Conservation (phyloP, 345 rosid genomes). For the Noccaea bulbosa region DNA sequence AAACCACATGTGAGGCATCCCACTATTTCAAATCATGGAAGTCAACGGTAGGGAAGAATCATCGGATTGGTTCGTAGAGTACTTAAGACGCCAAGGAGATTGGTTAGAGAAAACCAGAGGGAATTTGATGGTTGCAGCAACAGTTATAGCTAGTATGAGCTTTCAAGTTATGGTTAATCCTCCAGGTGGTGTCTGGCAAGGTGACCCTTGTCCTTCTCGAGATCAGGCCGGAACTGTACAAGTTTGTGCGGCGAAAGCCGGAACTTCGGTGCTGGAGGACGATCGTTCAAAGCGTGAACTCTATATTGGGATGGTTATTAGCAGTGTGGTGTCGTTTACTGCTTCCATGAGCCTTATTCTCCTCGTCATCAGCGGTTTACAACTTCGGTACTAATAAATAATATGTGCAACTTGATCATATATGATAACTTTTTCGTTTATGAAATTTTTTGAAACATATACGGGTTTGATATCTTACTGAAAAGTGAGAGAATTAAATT, state of each 20-base stretch:
- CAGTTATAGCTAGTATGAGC: slow-evolving; percentile 47
- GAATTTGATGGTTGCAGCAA: slow-evolving; percentile 42
- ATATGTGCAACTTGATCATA: too few relatives aligned
- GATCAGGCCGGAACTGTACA: neutral
- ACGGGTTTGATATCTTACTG: too few relatives aligned
- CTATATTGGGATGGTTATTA: slow-evolving; percentile 37
- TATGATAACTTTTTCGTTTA: too few relatives aligned
- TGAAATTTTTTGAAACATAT: too few relatives aligned
- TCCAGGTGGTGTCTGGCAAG: slow-evolving; percentile 46
- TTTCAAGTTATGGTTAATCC: slow-evolving; percentile 47
- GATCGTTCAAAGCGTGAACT: slow-evolving; percentile 2
- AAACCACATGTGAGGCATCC: too few relatives aligned
- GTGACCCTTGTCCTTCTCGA: slow-evolving; percentile 22
- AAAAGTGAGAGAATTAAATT: too few relatives aligned
- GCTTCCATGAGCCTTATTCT: slow-evolving; percentile 45
- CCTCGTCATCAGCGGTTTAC: slow-evolving; percentile 42
- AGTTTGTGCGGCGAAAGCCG: slow-evolving; percentile 25
- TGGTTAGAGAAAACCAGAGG: slow-evolving; percentile 47
- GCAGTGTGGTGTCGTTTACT: slow-evolving; percentile 42
- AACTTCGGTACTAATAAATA: slow-evolving; percentile 22
- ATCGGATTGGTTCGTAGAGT: slow-evolving; percentile 33
- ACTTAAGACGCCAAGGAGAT: slow-evolving; percentile 41
- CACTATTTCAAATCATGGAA: slow-evolving; percentile 23
- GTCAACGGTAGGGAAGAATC: slow-evolving; percentile 29
- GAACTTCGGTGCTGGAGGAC: slow-evolving; percentile 42